A percentile compares a stretch with the other conserved stretches of the same genome.
phyloP scores from a whole-genome alignment of 1,284 basidiomycete species.

The Naganishia liquefaciens region DNA sequence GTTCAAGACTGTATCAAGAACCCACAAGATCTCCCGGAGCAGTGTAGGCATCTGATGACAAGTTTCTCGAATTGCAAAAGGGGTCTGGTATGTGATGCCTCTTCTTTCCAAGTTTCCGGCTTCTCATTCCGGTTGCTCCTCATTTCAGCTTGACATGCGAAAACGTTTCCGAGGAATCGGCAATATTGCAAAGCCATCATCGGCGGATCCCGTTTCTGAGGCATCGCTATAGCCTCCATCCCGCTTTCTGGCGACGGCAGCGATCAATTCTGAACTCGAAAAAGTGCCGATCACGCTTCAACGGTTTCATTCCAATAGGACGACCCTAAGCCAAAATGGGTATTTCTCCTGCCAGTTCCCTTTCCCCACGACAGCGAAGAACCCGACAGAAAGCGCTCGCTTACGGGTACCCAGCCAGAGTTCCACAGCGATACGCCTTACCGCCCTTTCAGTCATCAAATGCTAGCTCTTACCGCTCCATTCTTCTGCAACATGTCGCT shows the following conservation, averaged over 20 bases:
- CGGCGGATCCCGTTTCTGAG: slow-evolving; percentile 33
- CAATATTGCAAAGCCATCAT: slow-evolving; percentile 35
- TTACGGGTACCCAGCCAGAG: background rate
- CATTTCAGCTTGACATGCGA: slow-evolving; percentile 51
- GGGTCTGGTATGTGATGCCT: slow-evolving; percentile 47
- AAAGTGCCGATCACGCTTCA: too few species aligned
- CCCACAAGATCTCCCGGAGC: slow-evolving; percentile 46
- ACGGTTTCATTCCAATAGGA: too few species aligned
- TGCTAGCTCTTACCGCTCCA: background rate
- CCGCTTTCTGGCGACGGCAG: background rate
- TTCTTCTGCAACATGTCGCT: background rate
- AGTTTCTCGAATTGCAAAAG: slow-evolving; percentile 52
- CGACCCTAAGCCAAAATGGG: background rate
- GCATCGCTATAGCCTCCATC: slow-evolving; percentile 26
- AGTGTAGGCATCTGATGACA: slow-evolving; percentile 51
- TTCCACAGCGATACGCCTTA: background rate
- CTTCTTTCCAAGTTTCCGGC: background rate
- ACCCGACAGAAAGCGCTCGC: background rate
- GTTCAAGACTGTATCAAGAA: slow-evolving; percentile 47
- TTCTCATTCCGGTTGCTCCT: background rate
- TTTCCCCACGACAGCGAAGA: too few species aligned
- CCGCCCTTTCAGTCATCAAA: background rate
- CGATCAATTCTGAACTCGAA: too few species aligned
- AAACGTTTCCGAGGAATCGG: slow-evolving; percentile 53
- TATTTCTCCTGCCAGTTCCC: background rate